Conservation (phyloP, 768 basidiomycete species). For the Leucosporidium creatinivorum region DNA sequence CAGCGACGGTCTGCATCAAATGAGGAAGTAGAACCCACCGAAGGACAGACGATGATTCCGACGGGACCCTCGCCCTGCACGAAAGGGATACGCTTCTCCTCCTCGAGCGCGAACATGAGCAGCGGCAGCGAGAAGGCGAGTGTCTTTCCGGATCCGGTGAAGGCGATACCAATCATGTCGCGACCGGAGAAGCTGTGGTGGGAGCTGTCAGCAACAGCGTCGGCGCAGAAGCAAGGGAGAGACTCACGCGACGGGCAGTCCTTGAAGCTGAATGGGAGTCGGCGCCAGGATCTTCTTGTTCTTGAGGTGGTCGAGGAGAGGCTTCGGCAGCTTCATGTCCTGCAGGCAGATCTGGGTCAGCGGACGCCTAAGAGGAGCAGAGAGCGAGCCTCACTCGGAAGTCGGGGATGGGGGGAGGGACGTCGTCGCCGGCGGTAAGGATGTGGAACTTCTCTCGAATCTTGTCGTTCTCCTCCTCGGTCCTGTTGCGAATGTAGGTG, state of each 20-base stretch:
- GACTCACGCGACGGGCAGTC: slow-evolving; percentile 85
- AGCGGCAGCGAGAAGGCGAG: slow-evolving; percentile 96
- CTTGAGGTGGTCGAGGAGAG: slow-evolving; percentile 73
- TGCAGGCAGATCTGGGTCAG: slow-evolving; percentile 39
- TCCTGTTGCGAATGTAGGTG: slow-evolving; percentile 63
- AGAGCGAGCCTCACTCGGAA: slow-evolving; percentile 56
- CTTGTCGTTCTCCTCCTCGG: slow-evolving; percentile 60
- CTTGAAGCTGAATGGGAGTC: slow-evolving; percentile 95
- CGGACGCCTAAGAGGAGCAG: not conserved
- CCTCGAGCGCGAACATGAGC: slow-evolving; percentile 92
- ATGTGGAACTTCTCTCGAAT: slow-evolving; percentile 89
- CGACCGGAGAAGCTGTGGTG: slow-evolving; percentile 75
- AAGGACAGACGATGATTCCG: slow-evolving; percentile 93
- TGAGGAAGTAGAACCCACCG: slow-evolving; percentile 41
- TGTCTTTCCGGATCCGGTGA: slow-evolving; percentile 98
- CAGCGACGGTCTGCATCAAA: not conserved
- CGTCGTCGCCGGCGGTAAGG: slow-evolving; percentile 65
- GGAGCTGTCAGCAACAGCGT: not conserved
- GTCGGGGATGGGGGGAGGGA: slow-evolving; percentile 86
- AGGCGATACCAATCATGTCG: slow-evolving; percentile 97
- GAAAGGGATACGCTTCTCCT: slow-evolving; percentile 83
- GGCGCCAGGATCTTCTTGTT: slow-evolving; percentile 76
- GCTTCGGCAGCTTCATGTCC: slow-evolving; percentile 98
- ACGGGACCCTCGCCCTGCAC: slow-evolving; percentile 90
- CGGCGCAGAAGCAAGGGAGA: not conserved